Conservation (phyloP, 305 asterid species). For the Solanum hybrid region DNA sequence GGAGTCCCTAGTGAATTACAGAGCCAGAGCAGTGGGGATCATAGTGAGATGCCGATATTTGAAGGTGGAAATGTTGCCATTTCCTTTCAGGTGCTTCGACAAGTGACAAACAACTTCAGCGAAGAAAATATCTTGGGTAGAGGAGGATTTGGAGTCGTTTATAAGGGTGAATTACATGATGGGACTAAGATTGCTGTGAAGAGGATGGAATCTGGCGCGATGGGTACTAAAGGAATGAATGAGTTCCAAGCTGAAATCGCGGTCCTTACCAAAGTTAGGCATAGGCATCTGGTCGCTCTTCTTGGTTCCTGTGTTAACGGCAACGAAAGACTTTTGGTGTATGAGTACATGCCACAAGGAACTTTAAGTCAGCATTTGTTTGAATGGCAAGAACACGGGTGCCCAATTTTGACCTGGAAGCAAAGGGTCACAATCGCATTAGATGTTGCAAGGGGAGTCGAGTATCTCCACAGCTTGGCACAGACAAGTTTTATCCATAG, state of each 20-base stretch:
- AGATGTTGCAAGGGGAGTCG: conserved; percentile 93
- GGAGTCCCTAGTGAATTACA: conserved; percentile 43
- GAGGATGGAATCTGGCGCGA: conserved; percentile 78
- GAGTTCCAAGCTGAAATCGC: conserved; percentile 92
- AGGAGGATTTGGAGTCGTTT: conserved; percentile 90
- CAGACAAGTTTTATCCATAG: conserved; percentile 88
- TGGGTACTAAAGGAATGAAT: conserved; percentile 83
- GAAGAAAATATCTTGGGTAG: conserved; percentile 62
- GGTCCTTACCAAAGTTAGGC: conserved; percentile 88
- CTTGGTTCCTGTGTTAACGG: conserved; percentile 81
- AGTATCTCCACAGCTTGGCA: conserved; percentile 91
- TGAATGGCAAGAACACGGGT: conserved; percentile 53
- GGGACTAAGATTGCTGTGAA: conserved; percentile 93
- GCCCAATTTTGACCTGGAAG: conserved; percentile 63
- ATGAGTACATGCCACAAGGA: conserved; percentile 94
- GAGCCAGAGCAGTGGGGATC: conserved; percentile 80
- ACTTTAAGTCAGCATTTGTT: conserved; percentile 79
- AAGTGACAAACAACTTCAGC: conserved; percentile 70
- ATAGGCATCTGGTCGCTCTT: conserved; percentile 87
- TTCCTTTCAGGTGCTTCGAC: conserved; percentile 72
- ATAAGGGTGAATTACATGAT: conserved; percentile 81
- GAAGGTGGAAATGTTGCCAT: conserved; percentile 76
- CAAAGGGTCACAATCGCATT: conserved; percentile 81
- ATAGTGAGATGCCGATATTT: conserved; percentile 47
- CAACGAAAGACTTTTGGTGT: conserved; percentile 80